Base-by-base conservation (phyloP, 371 early-diverging fungal species). In the Syncephalastrum monosporum region DNA sequence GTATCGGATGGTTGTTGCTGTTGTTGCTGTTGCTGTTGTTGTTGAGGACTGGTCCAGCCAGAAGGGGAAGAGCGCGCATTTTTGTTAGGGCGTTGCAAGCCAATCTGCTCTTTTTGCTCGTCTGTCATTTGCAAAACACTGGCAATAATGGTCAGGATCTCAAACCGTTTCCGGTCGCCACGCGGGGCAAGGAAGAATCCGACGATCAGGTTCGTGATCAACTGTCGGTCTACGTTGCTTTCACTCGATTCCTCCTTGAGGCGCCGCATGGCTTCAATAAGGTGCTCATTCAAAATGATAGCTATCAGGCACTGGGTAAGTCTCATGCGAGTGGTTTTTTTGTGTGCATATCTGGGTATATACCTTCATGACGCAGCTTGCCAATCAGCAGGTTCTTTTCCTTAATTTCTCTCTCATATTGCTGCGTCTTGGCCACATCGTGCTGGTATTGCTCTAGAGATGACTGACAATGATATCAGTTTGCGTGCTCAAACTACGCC, bases 101-200 rank as follows among this genome's bases (percentile, higher is more conserved):
- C 94, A 29, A 93, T 88, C 59, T 88, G 86, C 59, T 88, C 86
- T 58, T 91, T 91, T 68, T 96, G 93, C 64, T 93, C 92, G 48
- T 93, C 93, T 10, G 77, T 81, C 55, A 93, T 82, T 71, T 91
- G 87, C 50, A 96, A 72, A 16, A 95, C 90, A 56, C 84, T 89
- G n/a, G 92, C 83, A 69, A 96, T 93, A 47, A 96, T 84, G 41
- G 84, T 86, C 53, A 96, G 69, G 47, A 94, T 91, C 67, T 96
- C 95, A 64, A 80, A 96, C 33, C 93, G 83, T 66, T 92, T 94
- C 47, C 88, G 80, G 66, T 94, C 95, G 21, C 93, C 94, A 25
- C 93, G 82, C 33, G 91, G 91, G 41, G 91, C 84, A 54, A 86
- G 74, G 56, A 93, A 71, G 67, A 94, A 96, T 1, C 90, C 87